A percentile compares a stretch with the other conserved stretches of the same genome.
Evolutionary conservation across 345 rosid genomes (phyloP).

Genomic region (Citrus reticulata): DNA sequence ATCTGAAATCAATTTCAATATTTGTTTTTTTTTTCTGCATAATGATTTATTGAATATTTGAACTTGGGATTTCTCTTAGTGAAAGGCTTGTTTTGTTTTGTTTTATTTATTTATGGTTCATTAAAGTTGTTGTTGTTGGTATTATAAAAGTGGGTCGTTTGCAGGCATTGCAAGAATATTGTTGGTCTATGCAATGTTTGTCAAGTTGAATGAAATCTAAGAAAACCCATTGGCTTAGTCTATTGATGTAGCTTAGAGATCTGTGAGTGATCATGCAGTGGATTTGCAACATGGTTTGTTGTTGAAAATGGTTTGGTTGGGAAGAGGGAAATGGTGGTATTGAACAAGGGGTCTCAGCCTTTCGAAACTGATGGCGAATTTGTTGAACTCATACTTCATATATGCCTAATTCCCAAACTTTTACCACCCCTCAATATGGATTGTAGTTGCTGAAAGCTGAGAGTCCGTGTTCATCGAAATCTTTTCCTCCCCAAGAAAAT

Average conservation of each 20-base stretch:
- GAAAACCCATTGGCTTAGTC: neutral
- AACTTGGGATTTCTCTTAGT: neutral
- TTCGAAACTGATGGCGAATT: too few species aligned
- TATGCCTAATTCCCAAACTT: too few species aligned
- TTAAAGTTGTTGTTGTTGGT: neutral
- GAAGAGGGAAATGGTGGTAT: too few species aligned
- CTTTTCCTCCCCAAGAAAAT: too few species aligned
- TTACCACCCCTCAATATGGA: too few species aligned
- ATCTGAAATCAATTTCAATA: slow-evolving; percentile 9
- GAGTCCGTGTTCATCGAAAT: too few species aligned
- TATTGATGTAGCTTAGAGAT: neutral
- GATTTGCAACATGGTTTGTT: neutral
- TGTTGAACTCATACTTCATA: too few species aligned
- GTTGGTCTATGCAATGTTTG: neutral
- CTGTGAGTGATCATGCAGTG: neutral
- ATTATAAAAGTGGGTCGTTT: neutral
- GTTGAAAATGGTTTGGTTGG: too few species aligned
- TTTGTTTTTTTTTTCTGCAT: neutral
- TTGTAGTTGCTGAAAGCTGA: too few species aligned
- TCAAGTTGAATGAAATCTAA: neutral
- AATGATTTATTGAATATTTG: neutral
- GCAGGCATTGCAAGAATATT: neutral
- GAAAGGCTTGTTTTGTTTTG: neutral
- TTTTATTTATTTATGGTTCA: neutral
- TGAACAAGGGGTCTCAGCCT: too few species aligned